Conservation (phyloP, 1,284 basidiomycete genomes). For the Sporisorium scitamineum region DNA sequence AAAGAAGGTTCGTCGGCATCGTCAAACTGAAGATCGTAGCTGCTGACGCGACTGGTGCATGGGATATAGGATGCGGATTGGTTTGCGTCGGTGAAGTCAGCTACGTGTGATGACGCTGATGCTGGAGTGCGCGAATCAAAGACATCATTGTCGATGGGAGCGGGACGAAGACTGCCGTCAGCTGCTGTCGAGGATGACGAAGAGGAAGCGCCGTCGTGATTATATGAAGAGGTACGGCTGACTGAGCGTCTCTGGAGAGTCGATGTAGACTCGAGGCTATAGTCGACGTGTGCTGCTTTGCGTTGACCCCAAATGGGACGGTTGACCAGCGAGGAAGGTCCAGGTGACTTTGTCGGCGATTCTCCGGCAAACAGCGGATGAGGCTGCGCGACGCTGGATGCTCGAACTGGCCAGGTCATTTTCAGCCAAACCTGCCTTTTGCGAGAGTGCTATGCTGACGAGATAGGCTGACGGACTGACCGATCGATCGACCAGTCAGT, state of each 20-base stretch:
- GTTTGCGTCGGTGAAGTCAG: not conserved
- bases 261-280: slow-evolving; percentile 26
- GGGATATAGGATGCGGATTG: slow-evolving; percentile 35
- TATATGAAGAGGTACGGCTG: slow-evolving; percentile 31
- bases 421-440: not conserved
- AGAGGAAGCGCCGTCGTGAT: slow-evolving; percentile 14
- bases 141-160: slow-evolving; percentile 28
- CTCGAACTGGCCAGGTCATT: slow-evolving; percentile 34
- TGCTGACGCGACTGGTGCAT: slow-evolving; percentile 45
- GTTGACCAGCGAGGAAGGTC: slow-evolving; percentile 45
- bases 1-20: slow-evolving; percentile 42
- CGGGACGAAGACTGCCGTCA: slow-evolving; percentile 16
- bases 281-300: slow-evolving; percentile 35
- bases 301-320: slow-evolving; percentile 51
- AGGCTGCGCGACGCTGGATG: slow-evolving; percentile 17
- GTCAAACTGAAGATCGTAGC: slow-evolving; percentile 51
- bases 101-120: not conserved
- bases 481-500: not conserved
- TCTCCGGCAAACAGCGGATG: slow-evolving; percentile 49
- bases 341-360: slow-evolving; percentile 43
- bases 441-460: not conserved
- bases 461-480: not conserved
- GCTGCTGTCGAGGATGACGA: not conserved
- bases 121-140: slow-evolving; percentile 18
- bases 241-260: slow-evolving; percentile 28